Conservation (phyloP, 1,284 basidiomycete genomes). For the Wolfiporia cocos region DNA sequence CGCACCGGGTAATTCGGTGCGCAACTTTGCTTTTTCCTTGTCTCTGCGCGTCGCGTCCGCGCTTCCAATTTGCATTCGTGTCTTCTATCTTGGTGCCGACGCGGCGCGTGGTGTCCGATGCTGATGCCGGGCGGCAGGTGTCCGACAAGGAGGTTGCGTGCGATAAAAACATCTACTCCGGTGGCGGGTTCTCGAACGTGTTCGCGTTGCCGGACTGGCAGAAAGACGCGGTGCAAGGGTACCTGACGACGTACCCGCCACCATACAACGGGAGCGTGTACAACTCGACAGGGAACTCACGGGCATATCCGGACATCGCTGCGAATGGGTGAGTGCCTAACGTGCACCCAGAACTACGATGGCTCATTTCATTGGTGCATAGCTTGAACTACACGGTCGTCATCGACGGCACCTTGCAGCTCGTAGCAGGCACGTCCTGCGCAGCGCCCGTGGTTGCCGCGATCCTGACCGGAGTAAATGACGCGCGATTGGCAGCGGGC, state of each 20-base stretch:
- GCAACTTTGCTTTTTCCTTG: neutral
- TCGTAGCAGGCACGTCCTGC: conserved; percentile 2
- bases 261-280: conserved; percentile 26
- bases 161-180: conserved; percentile 30
- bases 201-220: conserved; percentile 38
- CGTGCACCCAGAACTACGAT: neutral
- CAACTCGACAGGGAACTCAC: conserved; percentile 22
- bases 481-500: conserved; percentile 37
- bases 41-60: neutral
- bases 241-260: conserved; percentile 29
- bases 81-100: too few species aligned
- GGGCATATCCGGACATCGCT: conserved; percentile 43
- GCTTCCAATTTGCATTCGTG: too few species aligned
- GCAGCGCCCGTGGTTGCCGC: conserved; percentile 28
- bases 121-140: too few species aligned
- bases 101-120: too few species aligned
- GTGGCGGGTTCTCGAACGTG: conserved; percentile 42
- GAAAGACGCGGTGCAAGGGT: conserved; percentile 27
- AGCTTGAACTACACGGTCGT: conserved; percentile 38
- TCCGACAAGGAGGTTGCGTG: conserved; percentile 45
- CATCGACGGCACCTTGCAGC: conserved; percentile 19
- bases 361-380: too few species aligned
- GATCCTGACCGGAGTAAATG: conserved; percentile 53
- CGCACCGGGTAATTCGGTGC: neutral
- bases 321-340: conserved; percentile 30